Evolutionary conservation across 2,329 filamentous ascomycete species (phyloP).

Genomic region (Cryphonectria nitschkei): DNA sequence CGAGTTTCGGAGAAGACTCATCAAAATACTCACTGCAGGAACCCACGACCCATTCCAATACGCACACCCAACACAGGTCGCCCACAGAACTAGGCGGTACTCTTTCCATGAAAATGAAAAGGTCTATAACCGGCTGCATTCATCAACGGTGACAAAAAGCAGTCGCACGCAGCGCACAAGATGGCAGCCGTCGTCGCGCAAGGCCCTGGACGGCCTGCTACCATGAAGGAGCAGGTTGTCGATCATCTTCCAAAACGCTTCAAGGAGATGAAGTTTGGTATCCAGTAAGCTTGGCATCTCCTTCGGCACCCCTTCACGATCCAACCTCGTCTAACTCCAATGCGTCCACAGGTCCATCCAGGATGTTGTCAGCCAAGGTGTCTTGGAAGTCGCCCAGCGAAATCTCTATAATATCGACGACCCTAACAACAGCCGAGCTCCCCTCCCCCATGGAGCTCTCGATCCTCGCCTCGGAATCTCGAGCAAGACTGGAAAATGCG

Average conservation of each 20-base stretch:
- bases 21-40: background rate
- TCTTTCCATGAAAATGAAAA: slow-evolving; percentile 21
- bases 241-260: slow-evolving; percentile 90
- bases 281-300: slow-evolving; percentile 64
- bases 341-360: slow-evolving; percentile 72
- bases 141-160: slow-evolving; percentile 18
- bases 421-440: slow-evolving; percentile 64
- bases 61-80: background rate
- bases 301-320: background rate
- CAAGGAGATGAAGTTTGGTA: slow-evolving; percentile 90
- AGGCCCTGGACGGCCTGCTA: slow-evolving; percentile 31
- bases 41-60: background rate
- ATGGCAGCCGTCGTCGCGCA: slow-evolving; percentile 35
- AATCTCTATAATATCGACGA: slow-evolving; percentile 89
- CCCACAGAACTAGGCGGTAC: slow-evolving; percentile 4
- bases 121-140: background rate
- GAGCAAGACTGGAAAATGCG: slow-evolving; percentile 77
- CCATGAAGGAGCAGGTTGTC: slow-evolving; percentile 83
- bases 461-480: slow-evolving; percentile 89
- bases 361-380: slow-evolving; percentile 93
- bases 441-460: slow-evolving; percentile 82
- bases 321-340: slow-evolving; percentile 15
- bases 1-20: background rate
- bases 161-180: background rate
- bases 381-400: slow-evolving; percentile 91